Base-by-base conservation (phyloP, 1,284 basidiomycete genomes). In the Takashimella tepidaria region DNA sequence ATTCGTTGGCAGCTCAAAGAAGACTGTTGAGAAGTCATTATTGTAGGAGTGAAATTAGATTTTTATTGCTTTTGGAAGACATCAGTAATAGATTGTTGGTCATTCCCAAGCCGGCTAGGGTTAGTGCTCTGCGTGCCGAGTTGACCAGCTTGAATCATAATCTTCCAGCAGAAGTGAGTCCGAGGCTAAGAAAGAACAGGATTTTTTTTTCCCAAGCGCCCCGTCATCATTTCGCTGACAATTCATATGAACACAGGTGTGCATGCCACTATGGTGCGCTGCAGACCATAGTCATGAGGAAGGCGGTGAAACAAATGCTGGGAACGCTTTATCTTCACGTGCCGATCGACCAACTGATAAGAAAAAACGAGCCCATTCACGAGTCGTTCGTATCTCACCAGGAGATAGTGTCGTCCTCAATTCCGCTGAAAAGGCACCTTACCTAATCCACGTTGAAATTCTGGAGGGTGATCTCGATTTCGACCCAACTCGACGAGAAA, bases 391-490 rank as follows among this genome's bases (percentile, higher is more conserved):
- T 62, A 96, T 99, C 72, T 93, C 93, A 16, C 95, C 96, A 2
- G 91, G 92, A 21, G 96, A 99, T 78, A 90, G 91, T 43, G 96
- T 98, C 31, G 96, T 98, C 4, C 83, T 99, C 45, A 99, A 99
- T 72, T 98, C 95, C 37, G 96, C 96, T 2, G 93, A 98, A 74
- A 83, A 89, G 46, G 93, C 92, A 1, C 96, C 96, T 1, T 99
- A 90, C 70, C 80, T 99, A 27, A 81, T 99, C 13, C 83, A 97
- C 57, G 84, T 98, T 53, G 96, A 99, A 76, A 86, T 98, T 48
- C 80, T 98, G 26, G 83, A 86, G 62, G 86, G 86, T 50, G 95
- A 98, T 67, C 81, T 99, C 22, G 89, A 96, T 71, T 98, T 99
- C 74, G 90, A 98, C 68, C 91, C 96, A 0, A 74, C 76, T 10